Percentiles rank a stretch among this genome's conserved stretches.
These are phyloP conservation scores for Botrytis hyacinthi DNA, from an alignment of 2,329 filamentous ascomycete species.

Conservation along the genomic window DNA sequence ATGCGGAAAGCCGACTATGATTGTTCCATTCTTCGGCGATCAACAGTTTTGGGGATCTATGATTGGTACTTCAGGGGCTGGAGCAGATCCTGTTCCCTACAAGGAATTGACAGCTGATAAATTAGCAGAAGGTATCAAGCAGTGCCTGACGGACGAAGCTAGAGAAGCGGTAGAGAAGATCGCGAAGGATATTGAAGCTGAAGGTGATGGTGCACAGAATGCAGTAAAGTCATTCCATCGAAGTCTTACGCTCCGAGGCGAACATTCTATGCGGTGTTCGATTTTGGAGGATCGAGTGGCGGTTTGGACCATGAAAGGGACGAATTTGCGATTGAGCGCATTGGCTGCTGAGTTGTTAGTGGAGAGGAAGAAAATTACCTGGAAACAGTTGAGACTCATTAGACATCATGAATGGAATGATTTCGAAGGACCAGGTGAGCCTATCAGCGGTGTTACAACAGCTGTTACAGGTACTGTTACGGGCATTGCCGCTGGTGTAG, in stretches of 20 bases:
- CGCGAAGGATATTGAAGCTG: conserved; percentile 57
- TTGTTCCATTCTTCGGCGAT: conserved; percentile 78
- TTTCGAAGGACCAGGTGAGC: conserved; percentile 72
- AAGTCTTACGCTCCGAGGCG: conserved; percentile 52
- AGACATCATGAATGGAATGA: conserved; percentile 74
- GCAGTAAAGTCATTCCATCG: conserved; percentile 66
- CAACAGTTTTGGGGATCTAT: conserved; percentile 76
- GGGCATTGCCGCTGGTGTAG: conserved; percentile 60
- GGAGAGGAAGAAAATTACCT: conserved; percentile 57
- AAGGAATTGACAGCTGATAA: conserved; percentile 63
- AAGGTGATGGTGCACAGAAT: conserved; percentile 67
- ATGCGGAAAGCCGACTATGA: conserved; percentile 69
- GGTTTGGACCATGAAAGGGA: conserved; percentile 63
- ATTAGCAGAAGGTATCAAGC: conserved; percentile 68
- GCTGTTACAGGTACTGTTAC: conserved; percentile 59
- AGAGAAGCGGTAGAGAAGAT: conserved; percentile 56
- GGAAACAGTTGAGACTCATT: conserved; percentile 61
- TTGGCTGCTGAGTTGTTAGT: conserved; percentile 66
- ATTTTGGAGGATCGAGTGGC: conserved; percentile 62
- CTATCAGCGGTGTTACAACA: conserved; percentile 63
- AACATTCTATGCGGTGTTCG: conserved; percentile 61
- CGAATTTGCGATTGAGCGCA: conserved; percentile 58
- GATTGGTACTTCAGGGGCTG: conserved; percentile 62
- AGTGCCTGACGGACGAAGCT: conserved; percentile 62
- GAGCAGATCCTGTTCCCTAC: conserved; percentile 65